Percentiles rank a stretch among this genome's conserved stretches.
Evolutionary conservation across 2,329 filamentous ascomycete species (phyloP).

Genomic region (Alternaria sp.): DNA sequence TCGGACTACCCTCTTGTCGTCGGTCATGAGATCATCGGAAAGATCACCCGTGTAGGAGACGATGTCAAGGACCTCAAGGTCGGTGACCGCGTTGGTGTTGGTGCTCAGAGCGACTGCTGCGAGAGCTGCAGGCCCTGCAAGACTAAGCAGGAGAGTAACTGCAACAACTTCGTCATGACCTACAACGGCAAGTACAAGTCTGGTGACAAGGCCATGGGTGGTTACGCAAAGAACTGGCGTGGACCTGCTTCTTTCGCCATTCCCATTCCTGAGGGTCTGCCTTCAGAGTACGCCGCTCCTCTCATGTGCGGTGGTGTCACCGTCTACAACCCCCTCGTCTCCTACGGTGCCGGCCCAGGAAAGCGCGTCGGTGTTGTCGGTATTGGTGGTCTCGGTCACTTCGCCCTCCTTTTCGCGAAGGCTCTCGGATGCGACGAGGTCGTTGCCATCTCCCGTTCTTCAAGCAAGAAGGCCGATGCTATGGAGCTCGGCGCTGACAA

Average conservation of each 20-base stretch:
- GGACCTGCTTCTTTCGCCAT: slow-evolving; percentile 77
- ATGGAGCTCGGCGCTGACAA: slow-evolving; percentile 67
- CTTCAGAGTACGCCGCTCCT: slow-evolving; percentile 68
- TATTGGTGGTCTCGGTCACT: slow-evolving; percentile 76
- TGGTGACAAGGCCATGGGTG: slow-evolving; percentile 70
- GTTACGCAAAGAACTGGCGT: slow-evolving; percentile 71
- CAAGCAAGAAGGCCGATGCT: slow-evolving; percentile 68
- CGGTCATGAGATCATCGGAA: slow-evolving; percentile 54
- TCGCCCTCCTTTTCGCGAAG: slow-evolving; percentile 74
- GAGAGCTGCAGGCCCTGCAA: slow-evolving; percentile 59
- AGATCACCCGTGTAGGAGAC: slow-evolving; percentile 48
- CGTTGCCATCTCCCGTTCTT: slow-evolving; percentile 69
- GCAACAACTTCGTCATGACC: slow-evolving; percentile 55
- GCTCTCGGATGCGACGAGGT: slow-evolving; percentile 74
- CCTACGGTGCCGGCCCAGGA: slow-evolving; percentile 78
- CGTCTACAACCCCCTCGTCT: slow-evolving; percentile 76
- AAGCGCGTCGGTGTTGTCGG: slow-evolving; percentile 80
- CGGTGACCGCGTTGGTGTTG: slow-evolving; percentile 67
- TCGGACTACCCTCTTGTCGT: slow-evolving; percentile 58
- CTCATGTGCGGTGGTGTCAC: slow-evolving; percentile 88
- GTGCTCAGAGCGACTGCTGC: slow-evolving; percentile 59
- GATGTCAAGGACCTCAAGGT: slow-evolving; percentile 62
- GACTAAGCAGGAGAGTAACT: slow-evolving; percentile 54
- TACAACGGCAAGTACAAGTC: slow-evolving; percentile 58
- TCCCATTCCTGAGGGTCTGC: slow-evolving; percentile 78